Evolutionary conservation across 78 protist genomes (phyloP), one percentile per base, ranked within the genome.

Genomic region (Polysphondylium violaceum): DNA sequence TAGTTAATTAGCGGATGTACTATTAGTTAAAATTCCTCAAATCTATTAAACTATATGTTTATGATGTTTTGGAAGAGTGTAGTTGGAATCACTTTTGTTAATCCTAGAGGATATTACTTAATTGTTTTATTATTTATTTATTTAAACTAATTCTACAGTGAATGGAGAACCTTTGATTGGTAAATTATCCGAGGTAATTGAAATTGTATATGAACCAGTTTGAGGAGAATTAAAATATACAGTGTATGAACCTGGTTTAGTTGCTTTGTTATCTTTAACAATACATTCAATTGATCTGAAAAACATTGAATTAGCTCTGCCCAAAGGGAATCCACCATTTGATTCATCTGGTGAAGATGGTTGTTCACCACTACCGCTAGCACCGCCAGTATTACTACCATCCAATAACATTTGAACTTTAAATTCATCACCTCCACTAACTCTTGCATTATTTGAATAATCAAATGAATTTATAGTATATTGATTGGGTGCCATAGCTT

Each of bases 401-500:
- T 83, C 71, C 53, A 83, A 44, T 31, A 83, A 27, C 91, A 83
- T 83, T 36, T 58, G 60, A 11, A 83, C 91, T 33, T 63, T 74
- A 56, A 83, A 83, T 9, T 71, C 63, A 69, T 83, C 91, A 2
- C 69, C 72, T 14, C 91, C 91, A 83, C 60, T 55, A 21, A 83
- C 50, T 43, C 91, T 50, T 25, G 91, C 75, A 16, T 83, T 38
- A 27, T 41, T 41, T 31, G 61, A 68, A 69, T 58, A 83, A 63
- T 83, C 91, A 1, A 55, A 8, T 2, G 91, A 77, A 23, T 61
- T 55, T 1, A 83, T 51, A 11, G 1, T 41, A 19, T 69, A 83
- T 69, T 83, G 91, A 50, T 83, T 83, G 40, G 91, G 91, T 58
- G 91, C 71, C 67, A 64, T 83, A 41, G 79, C 91, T 40, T 83